Base-by-base conservation (phyloP, 805 yeast genomes). In the Hanseniaspora clermontiae region DNA sequence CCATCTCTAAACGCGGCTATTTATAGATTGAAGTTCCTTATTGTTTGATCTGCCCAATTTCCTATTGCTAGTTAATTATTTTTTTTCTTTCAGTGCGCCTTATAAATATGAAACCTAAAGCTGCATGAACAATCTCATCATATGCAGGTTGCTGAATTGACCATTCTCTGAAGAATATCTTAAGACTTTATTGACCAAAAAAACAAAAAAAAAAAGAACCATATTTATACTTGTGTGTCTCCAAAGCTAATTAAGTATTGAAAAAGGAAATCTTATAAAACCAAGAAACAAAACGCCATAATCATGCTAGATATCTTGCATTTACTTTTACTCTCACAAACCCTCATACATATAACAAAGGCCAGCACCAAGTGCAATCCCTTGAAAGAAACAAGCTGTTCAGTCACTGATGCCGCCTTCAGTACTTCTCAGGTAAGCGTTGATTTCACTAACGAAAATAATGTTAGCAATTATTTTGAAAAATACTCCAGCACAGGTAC, bases 381-480 rank as follows among this genome's bases (percentile, higher is more conserved):
- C 1, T 61, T 78, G 51, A 62, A 58, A 6, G 58, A 66, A 0
- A 51, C 67, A 7, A 31, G 58, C 15, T 60, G 60, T 11, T 78
- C 82, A 61, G 61, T 74, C 0, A 70, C 79, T 15, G 80, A 83
- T 61, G 70, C 76, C 1, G 95, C 93, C 0, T 73, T 86, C n/a
- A 43, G 32, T 49, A 87, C 81, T 1, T 71, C 80, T 4, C 71
- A 82, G 2, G 67, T 81, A 42, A 58, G 70, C 5, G 77, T 77
- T 29, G 75, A 77, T 61, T 87, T 87, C 70, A 67, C 72, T 1
- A 64, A 71, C 2, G 74, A 75, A 36, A 71, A 77, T 4, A 62
- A 67, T 12, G 50, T 51, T n/a, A 2, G 11, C n/a, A 63, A 70
- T 15, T 70, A 74, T 62, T 79, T 80, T 64, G 63, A 69, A 10